A percentile compares a stretch with the other conserved stretches of the same genome.
phyloP scores from a whole-genome alignment of 768 basidiomycete genomes.

The Tubosaeta sp. region DNA sequence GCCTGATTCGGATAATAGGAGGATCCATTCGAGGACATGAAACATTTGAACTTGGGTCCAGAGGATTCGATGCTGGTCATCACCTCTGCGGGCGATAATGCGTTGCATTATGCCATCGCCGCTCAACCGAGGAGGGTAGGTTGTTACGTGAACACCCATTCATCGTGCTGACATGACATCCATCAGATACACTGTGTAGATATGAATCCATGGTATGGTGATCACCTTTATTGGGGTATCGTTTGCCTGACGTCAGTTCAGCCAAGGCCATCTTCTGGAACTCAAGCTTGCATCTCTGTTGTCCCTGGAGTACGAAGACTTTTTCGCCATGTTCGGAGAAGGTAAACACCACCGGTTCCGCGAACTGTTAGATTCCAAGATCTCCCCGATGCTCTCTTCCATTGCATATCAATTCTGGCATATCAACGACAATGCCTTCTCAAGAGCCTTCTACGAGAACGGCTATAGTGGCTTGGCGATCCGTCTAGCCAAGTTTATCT shows the following conservation, averaged over 20 bases:
- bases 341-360: constrained; percentile 61
- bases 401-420: constrained; percentile 77
- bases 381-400: constrained; percentile 67
- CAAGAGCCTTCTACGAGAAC: constrained; percentile 57
- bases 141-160: neutral
- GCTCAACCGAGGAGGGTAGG: constrained; percentile 51
- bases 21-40: constrained; percentile 73
- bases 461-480: constrained; percentile 71
- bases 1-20: constrained; percentile 38
- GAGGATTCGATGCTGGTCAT: constrained; percentile 71
- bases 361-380: constrained; percentile 50
- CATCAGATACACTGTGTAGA: constrained; percentile 64
- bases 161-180: neutral
- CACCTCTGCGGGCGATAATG: constrained; percentile 77
- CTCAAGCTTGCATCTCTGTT: constrained; percentile 69
- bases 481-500: constrained; percentile 54
- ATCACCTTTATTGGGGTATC: neutral
- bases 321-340: constrained; percentile 63
- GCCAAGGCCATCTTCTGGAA: constrained; percentile 75
- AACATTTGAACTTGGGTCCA: constrained; percentile 50
- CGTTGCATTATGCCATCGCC: constrained; percentile 72
- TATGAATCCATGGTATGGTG: constrained; percentile 58
- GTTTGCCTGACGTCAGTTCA: constrained; percentile 13
- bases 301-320: constrained; percentile 53
- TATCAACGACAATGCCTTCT: constrained; percentile 47